Evolutionary conservation across 345 rosid genomes (phyloP).

Genomic region (Lepidium didymum): DNA sequence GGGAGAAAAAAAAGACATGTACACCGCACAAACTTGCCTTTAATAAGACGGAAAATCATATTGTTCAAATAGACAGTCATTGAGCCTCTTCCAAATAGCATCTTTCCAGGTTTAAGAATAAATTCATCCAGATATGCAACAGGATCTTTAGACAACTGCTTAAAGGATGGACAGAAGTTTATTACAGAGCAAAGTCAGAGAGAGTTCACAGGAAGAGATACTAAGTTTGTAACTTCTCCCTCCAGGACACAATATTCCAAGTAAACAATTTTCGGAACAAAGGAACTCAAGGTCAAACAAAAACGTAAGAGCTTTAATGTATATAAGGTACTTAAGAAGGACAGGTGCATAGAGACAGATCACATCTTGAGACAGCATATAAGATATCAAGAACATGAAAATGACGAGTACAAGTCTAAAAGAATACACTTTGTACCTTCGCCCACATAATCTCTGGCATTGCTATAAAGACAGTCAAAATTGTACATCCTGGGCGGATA

Average conservation of each 20-base stretch:
- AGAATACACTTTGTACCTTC: constrained; percentile 43
- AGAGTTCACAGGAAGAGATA: not conserved
- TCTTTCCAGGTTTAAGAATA: constrained; percentile 60
- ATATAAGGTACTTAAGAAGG: not conserved
- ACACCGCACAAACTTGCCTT: constrained; percentile 39
- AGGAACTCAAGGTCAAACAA: not conserved
- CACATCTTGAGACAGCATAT: not conserved
- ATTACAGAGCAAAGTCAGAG: not conserved
- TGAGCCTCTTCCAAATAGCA: constrained; percentile 68
- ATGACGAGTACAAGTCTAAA: not conserved
- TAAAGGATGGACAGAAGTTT: not conserved
- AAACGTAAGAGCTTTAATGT: not conserved
- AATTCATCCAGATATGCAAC: constrained; percentile 51
- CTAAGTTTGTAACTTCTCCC: constrained; percentile 1
- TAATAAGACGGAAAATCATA: constrained; percentile 55
- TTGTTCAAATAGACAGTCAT: constrained; percentile 57
- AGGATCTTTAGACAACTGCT: constrained; percentile 77
- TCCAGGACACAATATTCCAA: not conserved
- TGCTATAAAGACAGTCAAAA: constrained; percentile 75
- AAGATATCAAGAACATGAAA: not conserved
- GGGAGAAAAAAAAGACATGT: not conserved
- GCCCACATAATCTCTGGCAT: constrained; percentile 89
- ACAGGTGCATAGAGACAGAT: not conserved
- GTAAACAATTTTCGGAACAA: not conserved
- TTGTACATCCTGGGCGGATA: constrained; percentile 96